phyloP scores from a whole-genome alignment of 2,329 filamentous ascomycete species.

The Neofusicoccum laricinum region DNA sequence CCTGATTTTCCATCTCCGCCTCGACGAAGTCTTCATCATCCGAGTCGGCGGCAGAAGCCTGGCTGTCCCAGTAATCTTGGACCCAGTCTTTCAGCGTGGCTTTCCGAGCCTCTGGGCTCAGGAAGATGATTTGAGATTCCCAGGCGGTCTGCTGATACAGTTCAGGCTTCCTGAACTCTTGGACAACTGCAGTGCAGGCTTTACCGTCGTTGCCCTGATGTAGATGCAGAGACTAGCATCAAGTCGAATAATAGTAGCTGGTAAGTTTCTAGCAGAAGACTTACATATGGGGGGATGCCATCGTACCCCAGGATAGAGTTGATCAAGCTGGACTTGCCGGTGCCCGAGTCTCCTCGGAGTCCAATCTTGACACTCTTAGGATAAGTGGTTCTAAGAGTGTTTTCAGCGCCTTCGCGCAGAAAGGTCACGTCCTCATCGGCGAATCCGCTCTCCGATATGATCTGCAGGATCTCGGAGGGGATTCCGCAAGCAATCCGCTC shows the following conservation, averaged over 20 bases:
- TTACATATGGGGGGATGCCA: neutral
- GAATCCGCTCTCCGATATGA: neutral
- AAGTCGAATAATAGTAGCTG: no score
- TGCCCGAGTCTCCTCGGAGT: neutral
- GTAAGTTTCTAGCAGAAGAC: neutral
- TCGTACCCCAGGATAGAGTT: neutral
- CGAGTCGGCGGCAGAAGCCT: neutral
- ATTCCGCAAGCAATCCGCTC: neutral
- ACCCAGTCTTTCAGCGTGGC: neutral
- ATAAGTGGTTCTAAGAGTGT: no score
- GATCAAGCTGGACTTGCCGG: neutral
- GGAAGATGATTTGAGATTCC: neutral
- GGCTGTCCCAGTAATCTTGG: neutral
- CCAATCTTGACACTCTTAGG: neutral
- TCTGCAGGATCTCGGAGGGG: neutral
- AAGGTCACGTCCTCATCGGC: neutral
- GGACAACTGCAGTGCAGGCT: neutral
- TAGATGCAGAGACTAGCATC: no score
- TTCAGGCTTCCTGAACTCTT: neutral
- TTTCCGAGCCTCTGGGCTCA: neutral
- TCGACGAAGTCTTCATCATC: neutral
- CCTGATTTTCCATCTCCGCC: neutral
- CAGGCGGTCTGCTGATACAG: neutral
- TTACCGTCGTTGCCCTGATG: neutral
- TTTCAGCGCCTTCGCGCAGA: neutral